Evolutionary conservation across 306 rosid genomes (phyloP).

Genomic region (Chamaecrista fasciculata): DNA sequence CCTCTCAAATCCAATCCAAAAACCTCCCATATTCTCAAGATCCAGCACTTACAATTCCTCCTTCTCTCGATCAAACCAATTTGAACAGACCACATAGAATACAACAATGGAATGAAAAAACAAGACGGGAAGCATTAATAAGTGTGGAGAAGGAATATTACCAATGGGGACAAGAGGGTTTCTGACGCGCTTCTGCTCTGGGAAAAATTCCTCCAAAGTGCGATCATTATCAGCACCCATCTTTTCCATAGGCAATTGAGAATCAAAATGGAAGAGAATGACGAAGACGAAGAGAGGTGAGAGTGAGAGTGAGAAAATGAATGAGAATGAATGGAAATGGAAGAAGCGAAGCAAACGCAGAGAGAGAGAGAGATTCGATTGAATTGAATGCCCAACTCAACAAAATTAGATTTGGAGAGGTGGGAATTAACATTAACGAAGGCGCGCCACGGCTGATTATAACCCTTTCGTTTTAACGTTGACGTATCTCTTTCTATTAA

Average conservation of each 20-base stretch:
- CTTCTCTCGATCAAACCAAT: background rate
- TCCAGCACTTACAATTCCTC: background rate
- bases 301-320: too few species aligned
- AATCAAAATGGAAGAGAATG: constrained; percentile 1
- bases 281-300: too few species aligned
- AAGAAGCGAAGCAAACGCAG: too few species aligned
- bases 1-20: background rate
- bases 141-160: constrained; percentile 24
- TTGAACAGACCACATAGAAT: background rate
- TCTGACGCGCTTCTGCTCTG: constrained; percentile 68
- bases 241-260: constrained; percentile 2
- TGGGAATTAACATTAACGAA: too few species aligned
- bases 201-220: constrained; percentile 51
- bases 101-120: background rate
- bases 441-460: background rate
- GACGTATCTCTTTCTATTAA: background rate
- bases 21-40: background rate
- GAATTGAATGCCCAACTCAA: too few species aligned
- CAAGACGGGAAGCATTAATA: background rate
- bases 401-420: too few species aligned
- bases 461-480: background rate
- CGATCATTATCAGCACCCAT: constrained; percentile 58
- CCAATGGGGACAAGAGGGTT: constrained; percentile 91
- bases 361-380: too few species aligned
- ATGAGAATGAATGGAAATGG: too few species aligned